Percentiles rank a stretch among this genome's conserved stretches.
Evolutionary conservation across 306 rosid genomes (phyloP).

Genomic region (Vachellia collinsii): DNA sequence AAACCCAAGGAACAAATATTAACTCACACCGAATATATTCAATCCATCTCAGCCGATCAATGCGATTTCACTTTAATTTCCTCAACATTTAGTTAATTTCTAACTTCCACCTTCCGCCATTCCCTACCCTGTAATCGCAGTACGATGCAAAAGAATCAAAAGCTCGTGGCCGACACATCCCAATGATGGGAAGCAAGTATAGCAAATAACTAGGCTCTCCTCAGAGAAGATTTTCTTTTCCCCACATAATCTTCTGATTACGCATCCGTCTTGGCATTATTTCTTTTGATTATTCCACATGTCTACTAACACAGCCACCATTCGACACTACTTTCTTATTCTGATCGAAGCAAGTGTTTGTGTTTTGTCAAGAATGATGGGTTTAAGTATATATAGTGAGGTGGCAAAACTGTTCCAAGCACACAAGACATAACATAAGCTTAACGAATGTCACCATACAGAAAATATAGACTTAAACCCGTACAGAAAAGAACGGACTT

Average conservation of each 20-base stretch:
- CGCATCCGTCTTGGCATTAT: not conserved
- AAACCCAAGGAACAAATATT: slow-evolving; percentile 17
- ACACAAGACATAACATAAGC: not conserved
- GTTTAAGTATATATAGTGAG: not conserved
- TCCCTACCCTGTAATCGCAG: slow-evolving; percentile 11
- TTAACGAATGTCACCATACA: not conserved
- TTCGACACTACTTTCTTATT: not conserved
- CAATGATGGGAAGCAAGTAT: not conserved
- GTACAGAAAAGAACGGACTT: not conserved
- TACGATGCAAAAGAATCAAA: slow-evolving; percentile 40
- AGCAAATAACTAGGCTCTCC: not conserved
- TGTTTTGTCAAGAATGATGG: not conserved
- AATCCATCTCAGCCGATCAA: slow-evolving; percentile 31
- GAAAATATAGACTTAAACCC: not conserved
- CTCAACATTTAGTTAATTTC: not conserved
- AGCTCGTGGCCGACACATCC: slow-evolving; percentile 17
- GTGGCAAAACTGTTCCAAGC: not conserved
- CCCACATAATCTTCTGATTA: not conserved
- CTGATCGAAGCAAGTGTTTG: not conserved
- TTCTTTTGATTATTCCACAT: not conserved
- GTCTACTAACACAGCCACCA: slow-evolving; percentile 1
- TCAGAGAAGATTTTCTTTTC: not conserved
- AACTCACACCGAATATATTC: slow-evolving; percentile 45
- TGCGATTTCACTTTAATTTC: slow-evolving; percentile 21
- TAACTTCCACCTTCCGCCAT: slow-evolving; percentile 28